These are phyloP conservation scores for Metschnikowia rubicola DNA, from an alignment of 805 yeast genomes.

Conservation along the genomic window DNA sequence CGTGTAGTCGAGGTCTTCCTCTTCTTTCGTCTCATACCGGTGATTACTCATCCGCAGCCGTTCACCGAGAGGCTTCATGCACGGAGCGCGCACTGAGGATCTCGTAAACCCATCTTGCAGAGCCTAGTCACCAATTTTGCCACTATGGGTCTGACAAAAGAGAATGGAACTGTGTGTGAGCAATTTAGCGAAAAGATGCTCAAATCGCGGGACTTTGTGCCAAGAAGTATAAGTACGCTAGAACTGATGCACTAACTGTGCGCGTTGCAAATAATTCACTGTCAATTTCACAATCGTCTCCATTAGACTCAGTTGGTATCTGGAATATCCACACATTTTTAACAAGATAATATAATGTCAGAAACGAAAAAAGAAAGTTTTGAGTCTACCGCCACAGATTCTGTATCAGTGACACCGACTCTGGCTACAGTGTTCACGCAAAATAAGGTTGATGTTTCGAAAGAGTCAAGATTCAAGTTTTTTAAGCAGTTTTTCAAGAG, in stretches of 20 bases:
- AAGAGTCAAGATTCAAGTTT: conserved; percentile 2
- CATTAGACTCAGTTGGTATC: too few relatives aligned
- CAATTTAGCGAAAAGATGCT: too few relatives aligned
- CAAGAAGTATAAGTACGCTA: too few relatives aligned
- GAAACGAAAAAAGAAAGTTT: conserved; percentile 9
- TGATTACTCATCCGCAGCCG: conserved; percentile 3
- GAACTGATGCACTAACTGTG: too few relatives aligned
- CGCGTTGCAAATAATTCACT: too few relatives aligned
- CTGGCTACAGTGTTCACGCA: conserved; percentile 1
- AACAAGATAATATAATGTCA: neutral
- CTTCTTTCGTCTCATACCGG: too few relatives aligned
- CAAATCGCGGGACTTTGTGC: too few relatives aligned
- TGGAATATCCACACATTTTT: neutral
- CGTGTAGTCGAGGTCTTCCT: too few relatives aligned
- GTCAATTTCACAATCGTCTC: too few relatives aligned
- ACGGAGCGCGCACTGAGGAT: neutral
- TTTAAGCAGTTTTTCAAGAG: conserved; percentile 1
- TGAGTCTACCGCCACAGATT: conserved; percentile 4
- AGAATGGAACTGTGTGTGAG: too few relatives aligned
- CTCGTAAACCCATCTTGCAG: neutral
- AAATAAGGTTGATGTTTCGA: neutral
- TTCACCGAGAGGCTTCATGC: neutral
- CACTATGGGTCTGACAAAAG: neutral
- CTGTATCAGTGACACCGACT: conserved; percentile 8
- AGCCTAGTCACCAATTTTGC: too few relatives aligned